Conservation (phyloP, 345 rosid genomes). For the Mangifera indica region DNA sequence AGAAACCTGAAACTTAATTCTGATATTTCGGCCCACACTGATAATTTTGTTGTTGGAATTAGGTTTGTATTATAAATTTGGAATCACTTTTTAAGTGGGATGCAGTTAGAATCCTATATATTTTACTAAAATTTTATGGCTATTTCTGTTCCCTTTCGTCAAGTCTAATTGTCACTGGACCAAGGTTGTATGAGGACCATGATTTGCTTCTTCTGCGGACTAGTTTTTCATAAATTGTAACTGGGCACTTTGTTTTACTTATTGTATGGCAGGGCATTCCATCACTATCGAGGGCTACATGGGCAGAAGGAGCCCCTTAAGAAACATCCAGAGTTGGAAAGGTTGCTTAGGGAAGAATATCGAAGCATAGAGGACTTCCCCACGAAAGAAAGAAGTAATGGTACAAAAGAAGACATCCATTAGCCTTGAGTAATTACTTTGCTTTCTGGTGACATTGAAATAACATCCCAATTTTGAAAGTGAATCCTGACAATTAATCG, state of each 20-base stretch:
- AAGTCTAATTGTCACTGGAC: no score
- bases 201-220: not conserved
- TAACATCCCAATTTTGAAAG: conserved; percentile 41
- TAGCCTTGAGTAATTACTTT: conserved; percentile 16
- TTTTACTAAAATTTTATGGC: no score
- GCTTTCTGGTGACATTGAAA: not conserved
- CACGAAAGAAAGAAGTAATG: conserved; percentile 39
- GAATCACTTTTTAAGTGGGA: no score
- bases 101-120: not conserved
- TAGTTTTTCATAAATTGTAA: not conserved
- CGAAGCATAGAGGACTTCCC: conserved; percentile 75
- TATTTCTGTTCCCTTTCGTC: no score
- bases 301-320: conserved; percentile 45
- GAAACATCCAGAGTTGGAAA: conserved; percentile 79
- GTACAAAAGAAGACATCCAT: conserved; percentile 36
- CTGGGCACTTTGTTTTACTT: not conserved
- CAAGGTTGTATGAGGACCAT: no score
- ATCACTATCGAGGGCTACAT: conserved; percentile 62
- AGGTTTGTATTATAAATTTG: no score
- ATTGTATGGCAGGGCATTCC: conserved; percentile 74
- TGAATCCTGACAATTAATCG: conserved; percentile 14
- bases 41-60: not conserved
- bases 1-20: not conserved
- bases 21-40: not conserved
- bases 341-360: conserved; percentile 66